Conservation (phyloP, 2,329 filamentous ascomycete genomes). For the Neofusicoccum cordaticola region DNA sequence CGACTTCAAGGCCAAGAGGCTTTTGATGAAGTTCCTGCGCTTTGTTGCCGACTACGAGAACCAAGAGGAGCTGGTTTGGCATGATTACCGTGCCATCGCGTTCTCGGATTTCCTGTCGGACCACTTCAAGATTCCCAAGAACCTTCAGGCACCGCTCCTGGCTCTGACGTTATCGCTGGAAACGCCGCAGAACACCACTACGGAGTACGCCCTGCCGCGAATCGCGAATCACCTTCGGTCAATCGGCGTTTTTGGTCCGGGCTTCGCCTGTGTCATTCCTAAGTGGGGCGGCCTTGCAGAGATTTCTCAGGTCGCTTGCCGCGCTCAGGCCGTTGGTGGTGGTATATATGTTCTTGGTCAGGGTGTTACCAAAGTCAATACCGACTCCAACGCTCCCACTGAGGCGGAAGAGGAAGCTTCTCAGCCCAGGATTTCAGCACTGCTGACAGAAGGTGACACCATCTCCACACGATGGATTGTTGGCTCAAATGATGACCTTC, state of each 20-base stretch:
- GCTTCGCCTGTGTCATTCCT: slow-evolving; percentile 84
- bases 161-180: slow-evolving; percentile 75
- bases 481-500: slow-evolving; percentile 39
- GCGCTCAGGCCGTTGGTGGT: slow-evolving; percentile 86
- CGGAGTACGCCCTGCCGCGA: slow-evolving; percentile 67
- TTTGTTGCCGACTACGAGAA: slow-evolving; percentile 73
- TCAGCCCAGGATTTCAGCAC: slow-evolving; percentile 39
- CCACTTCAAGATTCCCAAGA: slow-evolving; percentile 56
- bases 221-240: slow-evolving; percentile 80
- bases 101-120: slow-evolving; percentile 59
- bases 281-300: slow-evolving; percentile 93
- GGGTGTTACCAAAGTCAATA: slow-evolving; percentile 48
- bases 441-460: slow-evolving; percentile 56
- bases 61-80: slow-evolving; percentile 56
- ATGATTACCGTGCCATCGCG: slow-evolving; percentile 52
- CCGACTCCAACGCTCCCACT: slow-evolving; percentile 15
- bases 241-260: slow-evolving; percentile 81
- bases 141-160: slow-evolving; percentile 62
- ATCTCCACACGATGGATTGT: slow-evolving; percentile 58
- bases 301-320: slow-evolving; percentile 85
- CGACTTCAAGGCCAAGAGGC: slow-evolving; percentile 75
- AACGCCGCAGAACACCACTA: slow-evolving; percentile 52
- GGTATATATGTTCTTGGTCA: slow-evolving; percentile 83
- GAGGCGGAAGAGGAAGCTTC: slow-evolving; percentile 20
- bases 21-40: slow-evolving; percentile 90